Evolutionary conservation across 257 asterid genomes (phyloP), one percentile per base, ranked within the genome.

Genomic region (Salvia miltiorrhiza): DNA sequence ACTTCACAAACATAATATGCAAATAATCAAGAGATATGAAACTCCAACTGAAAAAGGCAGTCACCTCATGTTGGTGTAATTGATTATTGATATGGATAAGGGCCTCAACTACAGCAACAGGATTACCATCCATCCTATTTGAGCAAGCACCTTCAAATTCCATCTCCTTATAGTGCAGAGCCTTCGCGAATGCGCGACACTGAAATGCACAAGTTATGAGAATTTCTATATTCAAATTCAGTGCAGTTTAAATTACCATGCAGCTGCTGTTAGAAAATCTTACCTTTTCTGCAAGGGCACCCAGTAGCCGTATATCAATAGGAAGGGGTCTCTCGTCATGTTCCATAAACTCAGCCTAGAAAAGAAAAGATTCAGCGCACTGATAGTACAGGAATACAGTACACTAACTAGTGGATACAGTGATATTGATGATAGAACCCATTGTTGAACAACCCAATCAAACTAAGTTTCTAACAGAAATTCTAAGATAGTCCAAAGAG

Each of bases 281-380:
- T 66, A 86, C 99, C 87, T 94, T 94, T 72, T 91, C 99, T 6
- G 99, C 97, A 74, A 94, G 97, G 76, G 99, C 99, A 55, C 99
- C 99, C 69, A 94, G 87, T 63, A 94, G 85, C 73, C 99, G 95
- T 71, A 94, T 94, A 81, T 94, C 99, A 49, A 94, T 94, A 23
- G 99, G 99, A 70, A 94, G 95, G 75, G 97, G 95, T 72, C 91
- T 87, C 85, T 89, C 99, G 76, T 87, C 96, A 62, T 87, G 99
- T 80, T 94, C 99, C 99, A 94, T 94, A 80, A 91, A 94, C 88
- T 94, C 99, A 4, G 99, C 99, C 99, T 93, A 87, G 73, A 86
- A 80, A 72, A 40, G 44, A 47, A 53, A 79, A 53, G 17, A 12
- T 17, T 40, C 40, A 43, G 70, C 52, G 44, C 69, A 61, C 59